Base-by-base conservation (phyloP, 1,139 yeast genomes). In the Insectozyma bohioensis region DNA sequence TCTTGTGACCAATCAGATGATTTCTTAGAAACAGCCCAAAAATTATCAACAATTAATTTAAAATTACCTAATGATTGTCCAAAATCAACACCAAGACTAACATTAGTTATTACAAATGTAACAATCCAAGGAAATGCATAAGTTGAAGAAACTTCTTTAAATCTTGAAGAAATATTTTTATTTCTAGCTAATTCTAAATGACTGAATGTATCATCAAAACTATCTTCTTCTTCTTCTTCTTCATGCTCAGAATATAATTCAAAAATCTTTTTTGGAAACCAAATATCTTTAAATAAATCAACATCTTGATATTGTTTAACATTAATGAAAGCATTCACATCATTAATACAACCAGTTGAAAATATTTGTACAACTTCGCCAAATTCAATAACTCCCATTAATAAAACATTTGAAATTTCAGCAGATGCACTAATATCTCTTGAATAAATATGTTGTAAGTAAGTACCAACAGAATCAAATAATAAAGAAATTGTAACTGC, bases 361-460 rank as follows among this genome's bases (percentile, higher is more conserved):
- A 66, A 57, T 5, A 79, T 50, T 24, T 59, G 63, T 4, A 58
- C 49, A 6, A 63, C 60, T 1, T 58, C 54, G 6, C 58, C 62
- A 24, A 71, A 61, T 5, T 66, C 68, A 1, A 75, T 59, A 14
- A 56, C 52, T 25, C 62, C 56, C 5, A 55, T 72, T 37, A 49
- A 62, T 42, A 77, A 52, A 5, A 82, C 56, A 24, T 68, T 63
- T n/a, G 75, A 66, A n/a, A 85, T 56, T 1, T 63, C 61, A 11
- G 86, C 58, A 10, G 85, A 80, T 0, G 95, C 95, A 66, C 95
- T 86, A 0, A 84, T 75, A 45, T 87, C 95, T 41, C 95, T 75
- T 0, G 97, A 90, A 51, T 87, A 92, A 12, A 86, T 78, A 55
- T 92, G 98, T 49, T 88, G 96, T 24, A 92, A 63, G 1, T 90